Base-by-base conservation (phyloP, 306 rosid species). In the Quercus glauca region DNA sequence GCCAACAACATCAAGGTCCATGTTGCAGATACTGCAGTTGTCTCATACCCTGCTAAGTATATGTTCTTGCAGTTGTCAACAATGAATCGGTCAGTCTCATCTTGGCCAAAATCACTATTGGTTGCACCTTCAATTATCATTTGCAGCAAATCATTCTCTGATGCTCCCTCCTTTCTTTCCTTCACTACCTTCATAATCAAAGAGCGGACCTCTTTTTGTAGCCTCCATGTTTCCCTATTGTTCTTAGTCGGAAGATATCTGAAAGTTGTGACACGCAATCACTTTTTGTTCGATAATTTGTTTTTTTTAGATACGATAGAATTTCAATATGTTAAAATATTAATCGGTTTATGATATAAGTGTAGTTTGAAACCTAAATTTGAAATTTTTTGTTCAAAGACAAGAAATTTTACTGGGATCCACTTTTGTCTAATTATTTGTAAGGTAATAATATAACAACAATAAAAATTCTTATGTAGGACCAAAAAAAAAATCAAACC, bases 1-100 rank as follows among this genome's bases (percentile, higher is more conserved):
- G 91, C 91, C 55, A 85, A 35, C 57, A 85, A 55, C 84, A 88
- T 83, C 76, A 88, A 80, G 57, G 76, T 76, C 89, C 89, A 88
- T 21, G 79, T 51, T 3, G 86, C 81, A 18, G 83, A 15, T 45
- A 88, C 79, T 29, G 88, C 89, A n/a, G 88, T 84, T 25, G 87
- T 84, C 71, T 84, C 87, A 29, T 64, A 81, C 14, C 87, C 84
- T 5, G 87, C 87, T 37, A 84, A 77, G 82, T 57, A 84, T 12
- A 80, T 55, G 74, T 77, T 84, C 61, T 80, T 80, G 77, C 87
- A 84, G 58, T 84, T 84, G 19, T 84, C 84, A 3, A 84, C 82
- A 19, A 80, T 65, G 71, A 84, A 84, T 0, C 69, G 20, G 29
- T 73, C 79, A 0, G 64, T 83, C 19, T 15, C 58, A 64, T 80